Evolutionary conservation across 2,329 filamentous ascomycete genomes (phyloP), one percentile per base, ranked within the genome.

Genomic region (Curvularia sp.): DNA sequence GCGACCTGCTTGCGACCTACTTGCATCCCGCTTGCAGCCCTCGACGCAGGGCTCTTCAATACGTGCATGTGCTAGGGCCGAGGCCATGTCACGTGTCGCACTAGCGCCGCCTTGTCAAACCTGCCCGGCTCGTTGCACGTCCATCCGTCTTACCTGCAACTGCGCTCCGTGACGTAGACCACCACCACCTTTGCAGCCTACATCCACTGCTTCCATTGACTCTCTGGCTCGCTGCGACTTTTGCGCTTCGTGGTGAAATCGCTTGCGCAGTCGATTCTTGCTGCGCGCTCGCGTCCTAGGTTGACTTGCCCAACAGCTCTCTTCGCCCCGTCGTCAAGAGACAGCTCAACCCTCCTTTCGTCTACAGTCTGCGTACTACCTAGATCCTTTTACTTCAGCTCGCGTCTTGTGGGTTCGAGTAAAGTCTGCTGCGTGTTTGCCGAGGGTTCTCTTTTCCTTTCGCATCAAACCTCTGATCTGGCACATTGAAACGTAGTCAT

Each of bases 401-500:
- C 51, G 66, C 67, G 58, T 66, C 58, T 63, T 64, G 65, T 67
- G 66, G 58, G 52, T 64, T 63, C 67, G 63, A 71, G 68, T 68
- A 57, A 63, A 65, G 57, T 61, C 52, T 65, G 46, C 32, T 36
- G 57, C 65, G 66, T 68, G 63, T 67, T 67, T 69, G 67, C 63
- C 65, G 53, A 43, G 47, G 46, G 57, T 25, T 49, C 46, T 57
- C 48, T 38, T 59, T 67, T 61, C 57, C 60, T 64, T 63, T 67
- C 49, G 58, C 53, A 36, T 63, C 61, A 59, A 61, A 39, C 65
- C 61, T 71, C 59, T 46, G 43, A 64, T 53, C 65, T 61, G 69
- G 55, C 64, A 59, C 53, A 61, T 57, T 65, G 68, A 69, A 69
- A 65, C 57, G 61, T 73, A 74, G 73, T 57, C 69, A 81, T 81